A percentile compares a stretch with the other conserved stretches of the same genome.
phyloP scores from a whole-genome alignment of 192 early-diverging fungal genomes.

The Gonapodya prolifera region DNA sequence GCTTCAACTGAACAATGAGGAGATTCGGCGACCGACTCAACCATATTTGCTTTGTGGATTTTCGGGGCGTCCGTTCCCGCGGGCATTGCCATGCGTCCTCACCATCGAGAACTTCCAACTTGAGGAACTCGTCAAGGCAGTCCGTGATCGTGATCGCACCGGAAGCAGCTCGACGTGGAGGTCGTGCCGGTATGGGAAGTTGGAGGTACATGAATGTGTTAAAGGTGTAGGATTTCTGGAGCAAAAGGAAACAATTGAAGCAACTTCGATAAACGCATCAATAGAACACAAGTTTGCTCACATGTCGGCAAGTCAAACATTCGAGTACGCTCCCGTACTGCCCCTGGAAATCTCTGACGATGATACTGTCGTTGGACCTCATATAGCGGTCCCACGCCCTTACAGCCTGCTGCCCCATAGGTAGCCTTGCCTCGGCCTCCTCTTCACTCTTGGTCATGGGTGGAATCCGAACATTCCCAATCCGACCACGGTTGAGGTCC shows the following conservation, averaged over 20 bases:
- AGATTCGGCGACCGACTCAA: conserved; percentile 75
- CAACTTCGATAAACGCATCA: conserved; percentile 1
- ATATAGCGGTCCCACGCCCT: conserved; percentile 64
- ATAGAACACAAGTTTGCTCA: conserved; percentile 9
- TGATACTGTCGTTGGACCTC: conserved; percentile 59
- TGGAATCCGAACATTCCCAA: neutral
- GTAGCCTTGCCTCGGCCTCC: neutral
- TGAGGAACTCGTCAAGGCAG: conserved; percentile 75
- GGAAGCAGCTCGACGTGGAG: conserved; percentile 26
- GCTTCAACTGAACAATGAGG: conserved; percentile 83
- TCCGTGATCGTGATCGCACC: conserved; percentile 56
- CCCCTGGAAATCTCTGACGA: conserved; percentile 87
- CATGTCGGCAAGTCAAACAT: conserved; percentile 59
- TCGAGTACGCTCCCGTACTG: conserved; percentile 50
- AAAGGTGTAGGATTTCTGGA: conserved; percentile 69
- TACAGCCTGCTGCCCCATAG: neutral
- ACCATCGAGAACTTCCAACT: conserved; percentile 76
- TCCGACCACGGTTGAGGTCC: conserved; percentile 62
- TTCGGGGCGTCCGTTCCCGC: conserved; percentile 55
- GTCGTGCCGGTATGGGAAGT: conserved; percentile 63
- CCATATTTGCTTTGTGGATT: conserved; percentile 62
- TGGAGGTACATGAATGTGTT: conserved; percentile 85
- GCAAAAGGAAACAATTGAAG: too few relatives aligned
- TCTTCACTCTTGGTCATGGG: neutral
- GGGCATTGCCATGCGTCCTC: conserved; percentile 89